A percentile compares a stretch with the other conserved stretches of the same genome.
Conservation (phyloP, 148 eudicot species). For the Cornus controversa region DNA sequence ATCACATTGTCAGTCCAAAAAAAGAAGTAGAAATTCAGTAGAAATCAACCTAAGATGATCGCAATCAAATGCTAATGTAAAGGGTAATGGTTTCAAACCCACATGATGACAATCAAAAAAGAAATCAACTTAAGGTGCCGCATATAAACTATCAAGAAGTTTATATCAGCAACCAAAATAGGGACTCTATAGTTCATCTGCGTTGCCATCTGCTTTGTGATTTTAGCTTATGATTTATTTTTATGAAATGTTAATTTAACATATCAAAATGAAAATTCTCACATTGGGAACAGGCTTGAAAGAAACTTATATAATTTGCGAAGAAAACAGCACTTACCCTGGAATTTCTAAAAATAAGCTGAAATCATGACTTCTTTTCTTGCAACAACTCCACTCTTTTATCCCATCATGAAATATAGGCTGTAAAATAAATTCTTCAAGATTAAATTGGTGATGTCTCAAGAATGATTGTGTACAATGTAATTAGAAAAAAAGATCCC, state of each 20-base stretch:
- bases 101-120: not conserved
- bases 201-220: not conserved
- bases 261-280: not conserved
- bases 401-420: slow-evolving; percentile 95
- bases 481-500: not conserved
- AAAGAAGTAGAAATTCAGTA: no score
- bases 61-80: not conserved
- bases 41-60: no score
- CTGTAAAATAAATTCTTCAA: slow-evolving; percentile 37
- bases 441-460: not conserved
- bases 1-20: no score
- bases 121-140: not conserved
- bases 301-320: not conserved
- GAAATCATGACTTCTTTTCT: slow-evolving; percentile 91
- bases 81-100: not conserved
- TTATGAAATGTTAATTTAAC: no score
- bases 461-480: not conserved
- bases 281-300: not conserved
- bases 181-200: no score
- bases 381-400: slow-evolving; percentile 99
- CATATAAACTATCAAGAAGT: not conserved
- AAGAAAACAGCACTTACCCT: slow-evolving; percentile 47
- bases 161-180: not conserved
- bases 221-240: not conserved
- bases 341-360: slow-evolving; percentile 80